These are phyloP conservation scores for Sporothrix luriei DNA, from an alignment of 2,329 filamentous ascomycete species.

Conservation along the genomic window DNA sequence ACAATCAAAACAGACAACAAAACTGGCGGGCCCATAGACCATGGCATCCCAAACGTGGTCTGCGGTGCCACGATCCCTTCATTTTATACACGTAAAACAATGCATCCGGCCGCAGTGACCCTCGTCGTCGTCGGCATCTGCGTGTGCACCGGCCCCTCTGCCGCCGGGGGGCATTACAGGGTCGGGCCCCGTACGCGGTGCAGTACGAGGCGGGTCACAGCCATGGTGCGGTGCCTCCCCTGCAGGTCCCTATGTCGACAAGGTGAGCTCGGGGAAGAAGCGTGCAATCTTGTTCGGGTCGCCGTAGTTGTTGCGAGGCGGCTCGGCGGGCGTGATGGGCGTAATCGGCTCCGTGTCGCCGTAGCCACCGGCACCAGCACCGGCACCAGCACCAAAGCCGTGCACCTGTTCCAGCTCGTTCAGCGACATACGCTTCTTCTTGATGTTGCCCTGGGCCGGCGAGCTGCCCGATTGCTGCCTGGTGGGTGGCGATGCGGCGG, in stretches of 20 bases:
- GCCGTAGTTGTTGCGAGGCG: constrained; percentile 43
- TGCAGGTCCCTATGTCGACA: constrained; percentile 33
- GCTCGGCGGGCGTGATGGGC: constrained; percentile 40
- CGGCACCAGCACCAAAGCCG: neutral
- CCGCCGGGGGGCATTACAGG: too few relatives aligned
- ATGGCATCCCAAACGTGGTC: neutral
- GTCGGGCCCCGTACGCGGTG: neutral
- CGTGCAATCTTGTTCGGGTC: constrained; percentile 47
- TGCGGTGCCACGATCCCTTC: neutral
- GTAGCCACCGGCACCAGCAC: constrained; percentile 5
- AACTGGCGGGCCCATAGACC: neutral
- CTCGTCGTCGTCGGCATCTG: neutral
- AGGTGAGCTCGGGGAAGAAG: constrained; percentile 44
- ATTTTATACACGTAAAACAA: constrained; percentile 10
- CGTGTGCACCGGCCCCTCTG: neutral
- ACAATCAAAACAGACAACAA: neutral
- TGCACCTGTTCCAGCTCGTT: constrained; percentile 39
- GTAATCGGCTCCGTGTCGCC: constrained; percentile 35
- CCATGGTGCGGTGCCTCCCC: neutral
- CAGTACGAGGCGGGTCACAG: neutral
- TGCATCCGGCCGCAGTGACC: neutral
- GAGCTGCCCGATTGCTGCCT: constrained; percentile 36
- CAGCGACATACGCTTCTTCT: constrained; percentile 46
- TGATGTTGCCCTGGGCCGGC: constrained; percentile 46
- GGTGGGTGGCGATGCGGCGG: constrained; percentile 1